Base-by-base conservation (phyloP, 345 rosid genomes). In the Populus deltoides region DNA sequence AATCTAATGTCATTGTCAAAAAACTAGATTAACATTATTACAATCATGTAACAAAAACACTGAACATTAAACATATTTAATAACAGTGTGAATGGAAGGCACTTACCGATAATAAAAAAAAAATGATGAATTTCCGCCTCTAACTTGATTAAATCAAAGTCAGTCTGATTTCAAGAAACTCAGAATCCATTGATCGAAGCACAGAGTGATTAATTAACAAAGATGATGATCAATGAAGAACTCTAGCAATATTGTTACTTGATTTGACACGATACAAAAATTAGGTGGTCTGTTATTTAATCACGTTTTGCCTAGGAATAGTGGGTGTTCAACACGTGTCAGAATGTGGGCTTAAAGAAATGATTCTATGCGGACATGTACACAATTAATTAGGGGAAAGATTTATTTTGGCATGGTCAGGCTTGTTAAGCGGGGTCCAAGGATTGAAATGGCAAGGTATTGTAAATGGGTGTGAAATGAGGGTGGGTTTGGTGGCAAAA, bases 341-440 rank as follows among this genome's bases (percentile, higher is more conserved):
- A 6, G 4, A 2, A 74, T 27, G 8, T 67, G 76, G 78, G 78
- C 70, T 68, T 68, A 25, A 71, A 70, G 71, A 75, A 39, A 24
- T 45, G 81, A 70, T 78, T 57, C 47, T 57, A 6, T 57, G 80
- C 76, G 59, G 80, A 66, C 8, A 41, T 61, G 81, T 83, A 76
- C 15, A 76, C 73, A 47, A 65, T 66, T 59, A 2, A 0, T 61
- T 9, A 62, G 24, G 39, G 31, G 62, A 45, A 57, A 61, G 63
- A 61, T 36, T 43, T 9, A 3, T 59, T 59, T 57, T 67, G 67
- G 70, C 65, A 43, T 70, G 86, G 88, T 71, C 84, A 43, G 68
- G 80, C 89, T 38, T 77, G 66, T 53, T 72, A 59, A 22, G 81
- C 86, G 88, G n/a, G 83, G 41, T 68, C 73, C 8, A 18, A 43